Conservation (phyloP, 2,329 filamentous ascomycete genomes). For the Trichoderma citrinoviride region DNA sequence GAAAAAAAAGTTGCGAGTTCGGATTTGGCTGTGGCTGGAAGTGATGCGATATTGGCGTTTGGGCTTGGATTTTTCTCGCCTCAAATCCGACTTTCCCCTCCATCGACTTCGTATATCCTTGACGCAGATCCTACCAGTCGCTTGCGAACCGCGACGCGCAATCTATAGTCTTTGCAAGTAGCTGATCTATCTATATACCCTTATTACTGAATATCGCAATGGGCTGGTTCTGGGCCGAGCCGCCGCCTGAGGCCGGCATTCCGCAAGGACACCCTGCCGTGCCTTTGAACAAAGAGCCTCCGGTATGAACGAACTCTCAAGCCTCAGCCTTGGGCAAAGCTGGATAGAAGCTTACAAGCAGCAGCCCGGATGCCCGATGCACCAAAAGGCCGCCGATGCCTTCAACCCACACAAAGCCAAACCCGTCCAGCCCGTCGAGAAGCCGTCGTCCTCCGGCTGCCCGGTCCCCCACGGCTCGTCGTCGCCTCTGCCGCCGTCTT, state of each 20-base stretch:
- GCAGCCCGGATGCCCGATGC: slow-evolving; percentile 57
- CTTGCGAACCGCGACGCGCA: not conserved
- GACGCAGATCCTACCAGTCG: not conserved
- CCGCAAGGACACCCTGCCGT: slow-evolving; percentile 36
- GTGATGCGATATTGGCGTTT: slow-evolving; percentile 23
- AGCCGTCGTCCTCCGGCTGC: slow-evolving; percentile 40
- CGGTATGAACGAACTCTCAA: slow-evolving; percentile 29
- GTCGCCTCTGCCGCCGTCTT: slow-evolving; percentile 34
- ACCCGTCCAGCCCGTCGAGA: slow-evolving; percentile 24
- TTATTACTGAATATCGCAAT: slow-evolving; percentile 37
- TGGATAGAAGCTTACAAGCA: slow-evolving; percentile 25
- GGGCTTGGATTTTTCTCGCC: slow-evolving; percentile 21
- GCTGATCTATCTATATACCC: not conserved
- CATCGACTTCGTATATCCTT: not conserved
- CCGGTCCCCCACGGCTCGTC: slow-evolving; percentile 44
- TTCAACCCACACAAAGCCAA: slow-evolving; percentile 37
- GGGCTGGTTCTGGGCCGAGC: slow-evolving; percentile 65
- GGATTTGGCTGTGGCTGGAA: not conserved
- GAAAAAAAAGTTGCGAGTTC: slow-evolving; percentile 16
- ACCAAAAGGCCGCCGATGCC: slow-evolving; percentile 51
- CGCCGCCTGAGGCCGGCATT: slow-evolving; percentile 37
- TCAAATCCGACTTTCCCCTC: not conserved
- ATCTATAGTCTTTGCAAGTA: not conserved
- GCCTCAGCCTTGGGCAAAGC: not conserved
- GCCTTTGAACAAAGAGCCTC: slow-evolving; percentile 33